Evolutionary conservation across 2,329 filamentous ascomycete genomes (phyloP).

Genomic region (Coniochaeta sp.): DNA sequence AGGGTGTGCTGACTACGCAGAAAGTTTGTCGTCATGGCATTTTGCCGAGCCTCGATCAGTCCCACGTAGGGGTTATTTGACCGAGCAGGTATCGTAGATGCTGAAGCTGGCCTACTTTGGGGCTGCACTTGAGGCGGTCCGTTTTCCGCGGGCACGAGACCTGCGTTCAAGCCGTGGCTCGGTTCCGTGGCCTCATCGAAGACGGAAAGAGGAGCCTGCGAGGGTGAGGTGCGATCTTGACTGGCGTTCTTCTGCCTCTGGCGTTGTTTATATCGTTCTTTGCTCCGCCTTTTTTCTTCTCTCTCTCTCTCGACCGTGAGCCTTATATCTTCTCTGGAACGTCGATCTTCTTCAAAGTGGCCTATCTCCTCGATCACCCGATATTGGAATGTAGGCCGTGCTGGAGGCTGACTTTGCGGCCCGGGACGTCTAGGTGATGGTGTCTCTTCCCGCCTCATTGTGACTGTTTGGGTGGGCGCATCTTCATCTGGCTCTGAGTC

Average conservation of each 20-base stretch:
- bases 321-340: background rate
- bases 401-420: background rate
- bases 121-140: background rate
- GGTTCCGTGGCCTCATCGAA: background rate
- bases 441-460: background rate
- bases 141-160: background rate
- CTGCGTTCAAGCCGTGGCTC: background rate
- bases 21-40: constrained; percentile 21
- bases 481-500: constrained; percentile 18
- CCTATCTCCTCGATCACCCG: constrained; percentile 6
- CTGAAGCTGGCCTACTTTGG: background rate
- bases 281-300: no score
- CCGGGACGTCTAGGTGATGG: background rate
- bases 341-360: no score
- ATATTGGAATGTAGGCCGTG: constrained; percentile 5
- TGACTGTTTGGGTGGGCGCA: background rate
- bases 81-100: background rate
- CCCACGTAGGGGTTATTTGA: constrained; percentile 21
- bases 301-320: no score
- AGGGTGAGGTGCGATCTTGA: no score
- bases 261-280: no score
- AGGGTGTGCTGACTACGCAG: constrained; percentile 14
- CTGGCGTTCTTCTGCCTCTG: no score
- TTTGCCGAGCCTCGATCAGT: constrained; percentile 22
- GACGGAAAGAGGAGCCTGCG: background rate